These are phyloP conservation scores for Sabuloglossum arenarium DNA, from an alignment of 495 filamentous ascomycete genomes.

Conservation along the genomic window DNA sequence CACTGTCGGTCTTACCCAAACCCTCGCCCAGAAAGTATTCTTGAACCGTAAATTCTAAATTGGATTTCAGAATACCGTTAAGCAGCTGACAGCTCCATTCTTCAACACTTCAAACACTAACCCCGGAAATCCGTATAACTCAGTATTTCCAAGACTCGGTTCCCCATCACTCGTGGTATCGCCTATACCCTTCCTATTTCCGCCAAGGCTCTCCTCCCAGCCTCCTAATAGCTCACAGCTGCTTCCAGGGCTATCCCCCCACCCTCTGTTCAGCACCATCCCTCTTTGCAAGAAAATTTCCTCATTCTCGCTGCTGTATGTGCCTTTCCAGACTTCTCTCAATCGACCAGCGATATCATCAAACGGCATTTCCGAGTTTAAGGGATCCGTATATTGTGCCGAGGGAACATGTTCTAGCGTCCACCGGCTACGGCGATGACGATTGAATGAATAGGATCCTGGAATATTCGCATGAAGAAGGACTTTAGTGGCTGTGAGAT, in stretches of 20 bases:
- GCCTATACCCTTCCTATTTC: slow-evolving; percentile 9
- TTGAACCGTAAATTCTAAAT: neutral
- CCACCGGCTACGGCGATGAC: slow-evolving; percentile 82
- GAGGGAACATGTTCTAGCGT: slow-evolving; percentile 35
- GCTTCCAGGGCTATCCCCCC: slow-evolving; percentile 79
- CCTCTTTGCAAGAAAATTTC: slow-evolving; percentile 44
- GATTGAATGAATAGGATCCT: slow-evolving; percentile 89
- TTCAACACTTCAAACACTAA: slow-evolving; percentile 88
- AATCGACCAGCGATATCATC: slow-evolving; percentile 43
- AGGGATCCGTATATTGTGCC: slow-evolving; percentile 9
- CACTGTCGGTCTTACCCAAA: neutral
- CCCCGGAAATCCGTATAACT: slow-evolving; percentile 84
- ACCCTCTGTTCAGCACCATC: slow-evolving; percentile 78
- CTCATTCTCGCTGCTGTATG: slow-evolving; percentile 37
- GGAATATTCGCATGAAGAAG: slow-evolving; percentile 86
- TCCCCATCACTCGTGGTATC: slow-evolving; percentile 17
- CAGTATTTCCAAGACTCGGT: slow-evolving; percentile 46
- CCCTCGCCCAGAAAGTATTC: neutral
- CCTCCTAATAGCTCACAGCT: slow-evolving; percentile 77
- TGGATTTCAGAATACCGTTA: slow-evolving; percentile 57
- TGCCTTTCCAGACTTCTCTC: slow-evolving; percentile 47
- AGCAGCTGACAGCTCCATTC: slow-evolving; percentile 70
- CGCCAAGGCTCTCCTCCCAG: slow-evolving; percentile 51
- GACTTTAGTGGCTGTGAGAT: slow-evolving; percentile 69
- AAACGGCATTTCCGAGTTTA: slow-evolving; percentile 65